phyloP scores from a whole-genome alignment of 495 filamentous ascomycete genomes.

The Penicillium malachiteum region DNA sequence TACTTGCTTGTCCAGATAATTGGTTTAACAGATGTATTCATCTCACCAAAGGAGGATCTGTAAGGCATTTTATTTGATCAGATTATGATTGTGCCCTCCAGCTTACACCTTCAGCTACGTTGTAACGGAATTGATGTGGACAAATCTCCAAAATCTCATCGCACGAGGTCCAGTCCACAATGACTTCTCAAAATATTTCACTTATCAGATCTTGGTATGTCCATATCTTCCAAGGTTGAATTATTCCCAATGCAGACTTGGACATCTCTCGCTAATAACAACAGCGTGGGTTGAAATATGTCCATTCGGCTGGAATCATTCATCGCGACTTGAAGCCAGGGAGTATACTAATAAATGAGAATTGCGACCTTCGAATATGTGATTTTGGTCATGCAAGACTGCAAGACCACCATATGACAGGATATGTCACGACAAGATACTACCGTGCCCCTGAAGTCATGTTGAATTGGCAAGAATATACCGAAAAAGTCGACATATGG shows the following conservation, averaged over 20 bases:
- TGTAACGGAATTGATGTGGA: constrained; percentile 89
- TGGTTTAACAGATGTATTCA: constrained; percentile 93
- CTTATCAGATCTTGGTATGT: constrained; percentile 85
- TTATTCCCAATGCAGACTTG: not conserved
- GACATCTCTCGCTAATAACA: constrained; percentile 35
- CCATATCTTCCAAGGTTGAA: not conserved
- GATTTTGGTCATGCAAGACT: constrained; percentile 90
- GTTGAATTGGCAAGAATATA: constrained; percentile 97
- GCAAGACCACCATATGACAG: constrained; percentile 96
- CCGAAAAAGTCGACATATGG: constrained; percentile 95
- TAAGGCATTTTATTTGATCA: constrained; percentile 88
- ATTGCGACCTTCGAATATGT: constrained; percentile 94
- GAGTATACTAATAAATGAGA: constrained; percentile 94
- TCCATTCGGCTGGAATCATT: constrained; percentile 89
- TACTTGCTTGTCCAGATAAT: constrained; percentile 56
- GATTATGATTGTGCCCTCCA: constrained; percentile 59
- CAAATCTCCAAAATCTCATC: constrained; percentile 83
- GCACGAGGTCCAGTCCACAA: constrained; percentile 85
- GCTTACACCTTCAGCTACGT: constrained; percentile 62
- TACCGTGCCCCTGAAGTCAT: constrained; percentile 95
- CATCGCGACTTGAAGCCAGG: constrained; percentile 90
- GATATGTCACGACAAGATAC: constrained; percentile 92
- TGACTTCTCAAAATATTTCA: constrained; percentile 92
- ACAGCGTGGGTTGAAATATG: constrained; percentile 85
- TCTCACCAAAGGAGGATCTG: constrained; percentile 92